phyloP scores from a whole-genome alignment of 2,329 filamentous ascomycete species.

The Chalaropsis ovoidea region DNA sequence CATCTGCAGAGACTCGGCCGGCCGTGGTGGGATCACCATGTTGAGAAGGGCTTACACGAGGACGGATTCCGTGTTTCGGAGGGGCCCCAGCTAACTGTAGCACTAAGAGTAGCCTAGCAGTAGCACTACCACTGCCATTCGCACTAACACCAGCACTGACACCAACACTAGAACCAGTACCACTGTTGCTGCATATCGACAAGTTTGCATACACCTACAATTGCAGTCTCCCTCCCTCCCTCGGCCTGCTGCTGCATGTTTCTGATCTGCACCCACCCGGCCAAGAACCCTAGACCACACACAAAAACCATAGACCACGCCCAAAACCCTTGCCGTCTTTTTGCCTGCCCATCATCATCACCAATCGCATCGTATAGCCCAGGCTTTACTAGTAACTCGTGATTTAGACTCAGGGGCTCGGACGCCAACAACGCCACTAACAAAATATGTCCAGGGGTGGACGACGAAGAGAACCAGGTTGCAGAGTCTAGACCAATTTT shows the following conservation, averaged over 20 bases:
- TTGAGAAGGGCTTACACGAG: background rate
- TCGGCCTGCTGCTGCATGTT: background rate
- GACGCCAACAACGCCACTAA: slow-evolving; percentile 14
- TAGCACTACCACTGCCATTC: no score
- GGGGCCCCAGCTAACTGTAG: background rate
- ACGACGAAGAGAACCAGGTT: background rate
- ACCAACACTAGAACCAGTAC: no score
- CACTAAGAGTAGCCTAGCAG: no score
- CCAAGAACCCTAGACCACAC: background rate
- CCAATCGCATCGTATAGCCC: background rate
- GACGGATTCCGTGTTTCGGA: background rate
- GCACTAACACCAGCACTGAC: no score
- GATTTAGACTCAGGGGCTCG: slow-evolving; percentile 9
- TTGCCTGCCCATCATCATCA: slow-evolving; percentile 8
- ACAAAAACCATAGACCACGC: background rate
- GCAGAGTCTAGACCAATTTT: background rate
- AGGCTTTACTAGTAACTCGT: background rate
- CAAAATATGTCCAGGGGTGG: background rate
- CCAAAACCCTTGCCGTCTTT: background rate
- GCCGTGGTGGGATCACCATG: no score
- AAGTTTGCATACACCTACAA: no score
- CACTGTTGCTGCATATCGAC: no score
- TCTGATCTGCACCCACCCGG: background rate
- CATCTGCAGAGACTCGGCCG: background rate
- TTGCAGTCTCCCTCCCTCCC: no score